phyloP scores from a whole-genome alignment of 257 asterid genomes.

The Solanum pinnatisectum region DNA sequence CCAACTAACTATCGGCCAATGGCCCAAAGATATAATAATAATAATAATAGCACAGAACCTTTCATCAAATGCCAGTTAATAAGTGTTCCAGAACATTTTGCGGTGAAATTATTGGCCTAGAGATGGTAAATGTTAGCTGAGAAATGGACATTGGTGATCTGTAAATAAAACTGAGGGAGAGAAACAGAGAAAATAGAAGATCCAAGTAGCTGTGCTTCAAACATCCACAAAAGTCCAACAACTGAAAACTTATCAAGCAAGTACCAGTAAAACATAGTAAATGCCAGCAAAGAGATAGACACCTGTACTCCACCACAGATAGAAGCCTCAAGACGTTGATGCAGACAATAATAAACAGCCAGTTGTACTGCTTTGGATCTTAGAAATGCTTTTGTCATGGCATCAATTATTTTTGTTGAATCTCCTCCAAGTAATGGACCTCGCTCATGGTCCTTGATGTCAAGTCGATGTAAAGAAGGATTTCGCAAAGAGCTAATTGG shows the following conservation, averaged over 20 bases:
- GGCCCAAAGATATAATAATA: background rate
- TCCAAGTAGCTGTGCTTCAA: background rate
- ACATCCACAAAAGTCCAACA: background rate
- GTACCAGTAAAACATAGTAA: background rate
- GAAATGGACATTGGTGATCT: background rate
- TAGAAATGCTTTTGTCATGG: conserved; percentile 63
- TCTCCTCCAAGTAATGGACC: conserved; percentile 27
- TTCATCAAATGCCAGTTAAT: background rate
- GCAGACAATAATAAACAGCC: conserved; percentile 80
- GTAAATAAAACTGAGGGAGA: background rate
- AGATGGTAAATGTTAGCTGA: background rate
- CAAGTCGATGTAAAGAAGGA: conserved; percentile 41
- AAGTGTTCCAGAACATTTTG: background rate
- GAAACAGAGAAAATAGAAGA: background rate
- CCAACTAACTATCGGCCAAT: background rate
- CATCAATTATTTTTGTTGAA: conserved; percentile 45
- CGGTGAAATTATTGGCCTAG: background rate
- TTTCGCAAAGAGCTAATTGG: conserved; percentile 56
- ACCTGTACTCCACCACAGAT: conserved; percentile 75
- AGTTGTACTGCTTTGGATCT: conserved; percentile 86
- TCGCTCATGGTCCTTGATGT: conserved; percentile 42
- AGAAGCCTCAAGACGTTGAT: conserved; percentile 73
- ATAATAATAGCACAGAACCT: background rate
- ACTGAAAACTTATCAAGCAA: background rate
- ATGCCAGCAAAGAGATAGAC: background rate